Conservation (phyloP, 176 grass and related monocot species). For the Ensete ventricosum region DNA sequence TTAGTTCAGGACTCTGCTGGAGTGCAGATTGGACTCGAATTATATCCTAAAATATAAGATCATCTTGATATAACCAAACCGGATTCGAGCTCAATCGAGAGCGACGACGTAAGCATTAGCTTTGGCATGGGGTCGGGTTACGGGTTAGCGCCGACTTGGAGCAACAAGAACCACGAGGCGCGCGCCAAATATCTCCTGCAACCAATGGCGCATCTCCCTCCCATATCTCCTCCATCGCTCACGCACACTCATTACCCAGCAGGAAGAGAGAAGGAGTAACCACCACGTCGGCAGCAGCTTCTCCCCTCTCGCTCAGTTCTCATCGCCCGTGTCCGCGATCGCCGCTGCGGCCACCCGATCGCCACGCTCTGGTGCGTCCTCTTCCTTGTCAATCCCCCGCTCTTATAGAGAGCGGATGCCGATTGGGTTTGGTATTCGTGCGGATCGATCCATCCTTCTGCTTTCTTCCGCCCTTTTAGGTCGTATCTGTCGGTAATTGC, state of each 20-base stretch:
- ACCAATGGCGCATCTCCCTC: constrained; percentile 60
- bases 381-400: neutral
- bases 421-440: neutral
- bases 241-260: neutral
- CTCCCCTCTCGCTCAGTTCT: too few relatives aligned
- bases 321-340: too few relatives aligned
- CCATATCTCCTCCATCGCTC: constrained; percentile 11
- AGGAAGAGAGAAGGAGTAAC: neutral
- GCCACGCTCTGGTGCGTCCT: neutral
- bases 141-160: neutral
- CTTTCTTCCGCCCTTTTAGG: neutral
- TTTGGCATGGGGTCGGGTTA: neutral
- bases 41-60: too few relatives aligned
- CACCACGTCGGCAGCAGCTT: neutral
- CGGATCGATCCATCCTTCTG: neutral
- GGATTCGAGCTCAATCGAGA: neutral
- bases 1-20: too few relatives aligned
- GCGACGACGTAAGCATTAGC: neutral
- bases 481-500: neutral
- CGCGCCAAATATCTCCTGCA: constrained; percentile 50
- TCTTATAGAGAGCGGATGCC: neutral
- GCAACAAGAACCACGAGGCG: neutral
- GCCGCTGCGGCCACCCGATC: neutral
- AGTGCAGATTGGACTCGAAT: too few relatives aligned
- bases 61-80: neutral